A percentile compares a stretch with the other conserved stretches of the same genome.
These are phyloP conservation scores for Heterobasidion annosum DNA, from an alignment of 1,284 basidiomycete species.

Conservation along the genomic window DNA sequence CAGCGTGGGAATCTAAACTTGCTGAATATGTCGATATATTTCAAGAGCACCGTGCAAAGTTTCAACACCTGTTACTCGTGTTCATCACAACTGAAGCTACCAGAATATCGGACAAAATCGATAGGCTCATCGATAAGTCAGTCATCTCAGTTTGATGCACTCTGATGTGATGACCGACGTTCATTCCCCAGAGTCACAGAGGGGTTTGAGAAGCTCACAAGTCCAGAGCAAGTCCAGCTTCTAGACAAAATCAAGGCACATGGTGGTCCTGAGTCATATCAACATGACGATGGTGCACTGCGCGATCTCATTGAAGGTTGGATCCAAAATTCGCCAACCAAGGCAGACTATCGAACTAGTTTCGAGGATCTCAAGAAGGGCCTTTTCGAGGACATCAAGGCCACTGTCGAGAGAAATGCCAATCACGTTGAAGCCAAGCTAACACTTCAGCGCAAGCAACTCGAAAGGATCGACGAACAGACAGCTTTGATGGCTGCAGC, in stretches of 20 bases:
- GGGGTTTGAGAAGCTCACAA: neutral
- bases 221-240: constrained; percentile 3
- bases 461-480: constrained; percentile 7
- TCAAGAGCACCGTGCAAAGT: constrained; percentile 20
- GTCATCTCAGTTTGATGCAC: constrained; percentile 20
- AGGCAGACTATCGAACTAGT: neutral
- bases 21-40: constrained; percentile 24
- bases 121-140: too few relatives aligned
- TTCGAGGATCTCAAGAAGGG: constrained; percentile 20
- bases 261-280: constrained; percentile 6
- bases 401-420: constrained; percentile 18
- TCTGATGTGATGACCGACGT: constrained; percentile 16
- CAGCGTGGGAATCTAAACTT: constrained; percentile 27
- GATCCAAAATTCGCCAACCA: neutral
- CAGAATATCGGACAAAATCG: neutral
- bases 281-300: constrained; percentile 10
- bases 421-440: constrained; percentile 16
- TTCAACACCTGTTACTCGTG: constrained; percentile 21
- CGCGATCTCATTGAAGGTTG: neutral
- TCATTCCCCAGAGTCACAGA: constrained; percentile 13
- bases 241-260: neutral
- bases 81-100: constrained; percentile 26
- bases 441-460: too few relatives aligned
- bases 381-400: constrained; percentile 16
- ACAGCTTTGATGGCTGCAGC: constrained; percentile 19